Evolutionary conservation across 805 yeast species (phyloP).

Genomic region (Monosporozyma unispora): DNA sequence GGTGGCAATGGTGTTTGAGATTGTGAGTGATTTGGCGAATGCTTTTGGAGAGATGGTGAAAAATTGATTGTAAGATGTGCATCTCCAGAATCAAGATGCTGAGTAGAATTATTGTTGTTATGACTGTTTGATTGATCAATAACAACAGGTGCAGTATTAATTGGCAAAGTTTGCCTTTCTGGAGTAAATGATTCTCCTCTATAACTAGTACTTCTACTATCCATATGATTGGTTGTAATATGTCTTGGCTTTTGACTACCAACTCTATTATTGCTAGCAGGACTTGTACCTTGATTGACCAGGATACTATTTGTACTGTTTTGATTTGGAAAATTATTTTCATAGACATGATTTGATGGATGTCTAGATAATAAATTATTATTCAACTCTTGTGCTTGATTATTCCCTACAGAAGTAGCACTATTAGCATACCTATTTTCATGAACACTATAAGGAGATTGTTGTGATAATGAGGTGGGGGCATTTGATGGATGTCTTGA

Average conservation of each 20-base stretch:
- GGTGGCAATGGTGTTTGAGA: not conserved
- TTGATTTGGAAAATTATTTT: not conserved
- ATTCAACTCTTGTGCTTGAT: not conserved
- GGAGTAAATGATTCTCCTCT: not conserved
- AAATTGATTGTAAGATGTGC: not conserved
- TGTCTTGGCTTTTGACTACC: not conserved
- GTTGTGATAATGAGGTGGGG: not conserved
- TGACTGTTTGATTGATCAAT: constrained; percentile 1
- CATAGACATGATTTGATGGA: not conserved
- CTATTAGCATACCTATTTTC: not conserved
- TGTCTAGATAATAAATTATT: not conserved
- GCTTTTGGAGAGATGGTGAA: not conserved
- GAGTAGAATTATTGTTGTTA: not conserved
- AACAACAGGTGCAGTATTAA: not conserved
- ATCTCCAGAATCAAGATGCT: not conserved
- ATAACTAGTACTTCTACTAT: not conserved
- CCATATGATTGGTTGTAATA: not conserved
- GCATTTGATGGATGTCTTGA: not conserved
- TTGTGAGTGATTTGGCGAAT: not conserved
- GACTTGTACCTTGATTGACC: not conserved
- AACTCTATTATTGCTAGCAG: not conserved
- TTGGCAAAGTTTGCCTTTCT: not conserved
- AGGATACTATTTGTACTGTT: not conserved
- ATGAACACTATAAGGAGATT: not conserved
- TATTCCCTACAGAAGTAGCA: not conserved